Conservation (phyloP, 805 yeast genomes). For the Metschnikowia anglica region DNA sequence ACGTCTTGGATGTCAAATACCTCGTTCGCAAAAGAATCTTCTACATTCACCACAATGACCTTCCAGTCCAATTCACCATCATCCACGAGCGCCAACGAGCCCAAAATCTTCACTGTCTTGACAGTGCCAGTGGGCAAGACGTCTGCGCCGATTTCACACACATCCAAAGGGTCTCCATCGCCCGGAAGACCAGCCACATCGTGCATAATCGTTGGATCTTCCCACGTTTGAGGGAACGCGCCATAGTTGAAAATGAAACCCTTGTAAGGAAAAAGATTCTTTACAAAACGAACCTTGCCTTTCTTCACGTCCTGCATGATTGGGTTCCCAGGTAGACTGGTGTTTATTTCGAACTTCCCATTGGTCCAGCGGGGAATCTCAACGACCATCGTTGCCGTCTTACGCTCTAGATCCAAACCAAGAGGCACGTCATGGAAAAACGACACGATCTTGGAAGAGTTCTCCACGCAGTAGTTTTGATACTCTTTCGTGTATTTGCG, state of each 20-base stretch:
- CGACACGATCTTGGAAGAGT: constrained; percentile 47
- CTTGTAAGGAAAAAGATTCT: constrained; percentile 98
- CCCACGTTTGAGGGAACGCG: constrained; percentile 96
- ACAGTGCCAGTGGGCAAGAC: constrained; percentile 70
- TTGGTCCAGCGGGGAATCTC: constrained; percentile 99
- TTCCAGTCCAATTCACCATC: constrained; percentile 93
- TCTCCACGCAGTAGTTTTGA: constrained; percentile 45
- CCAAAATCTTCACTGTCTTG: constrained; percentile 86
- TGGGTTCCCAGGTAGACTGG: constrained; percentile 83
- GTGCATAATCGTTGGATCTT: constrained; percentile 60
- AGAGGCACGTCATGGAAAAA: constrained; percentile 75
- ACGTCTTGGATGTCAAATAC: constrained; percentile 90
- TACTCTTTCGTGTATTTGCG: constrained; percentile 35
- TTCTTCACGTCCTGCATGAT: constrained; percentile 96
- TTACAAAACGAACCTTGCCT: constrained; percentile 92
- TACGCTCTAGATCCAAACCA: constrained; percentile 38
- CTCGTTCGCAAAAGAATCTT: constrained; percentile 86
- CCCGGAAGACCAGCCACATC: constrained; percentile 56
- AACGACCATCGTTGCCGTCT: constrained; percentile 70
- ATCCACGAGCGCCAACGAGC: constrained; percentile 92
- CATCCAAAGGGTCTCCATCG: constrained; percentile 94
- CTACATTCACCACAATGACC: constrained; percentile 76
- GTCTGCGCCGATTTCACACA: constrained; percentile 82
- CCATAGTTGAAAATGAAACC: constrained; percentile 99
- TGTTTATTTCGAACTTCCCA: constrained; percentile 93